phyloP scores from a whole-genome alignment of 768 basidiomycete genomes.

The Psilocybe tampanensis region DNA sequence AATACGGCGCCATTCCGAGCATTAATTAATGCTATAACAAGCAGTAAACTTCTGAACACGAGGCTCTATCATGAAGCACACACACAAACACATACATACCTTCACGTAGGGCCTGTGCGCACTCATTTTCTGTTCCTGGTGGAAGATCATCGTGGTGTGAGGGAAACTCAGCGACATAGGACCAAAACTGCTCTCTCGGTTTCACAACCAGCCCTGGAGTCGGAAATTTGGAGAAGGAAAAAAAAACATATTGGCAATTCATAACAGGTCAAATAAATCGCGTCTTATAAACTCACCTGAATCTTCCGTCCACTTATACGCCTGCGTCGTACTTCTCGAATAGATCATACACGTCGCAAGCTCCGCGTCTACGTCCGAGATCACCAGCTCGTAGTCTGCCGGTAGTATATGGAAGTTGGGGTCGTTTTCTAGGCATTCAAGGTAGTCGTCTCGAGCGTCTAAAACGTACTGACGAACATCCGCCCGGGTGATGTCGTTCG shows the following conservation, averaged over 20 bases:
- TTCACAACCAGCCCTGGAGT: conserved; percentile 29
- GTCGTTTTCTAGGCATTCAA: conserved; percentile 35
- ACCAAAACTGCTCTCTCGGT: conserved; percentile 40
- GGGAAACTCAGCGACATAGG: conserved; percentile 44
- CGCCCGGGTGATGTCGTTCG: conserved; percentile 39
- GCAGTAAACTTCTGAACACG: conserved; percentile 6
- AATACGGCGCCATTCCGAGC: conserved; percentile 33
- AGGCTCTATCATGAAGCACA: neutral
- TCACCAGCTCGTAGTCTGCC: conserved; percentile 41
- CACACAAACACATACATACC: conserved; percentile 25
- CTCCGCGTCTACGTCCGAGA: conserved; percentile 37
- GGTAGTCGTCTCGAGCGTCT: conserved; percentile 37
- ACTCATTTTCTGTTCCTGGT: conserved; percentile 34
- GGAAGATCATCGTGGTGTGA: conserved; percentile 41
- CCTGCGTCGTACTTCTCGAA: conserved; percentile 31
- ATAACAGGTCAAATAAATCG: too few species aligned
- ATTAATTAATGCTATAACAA: conserved; percentile 28
- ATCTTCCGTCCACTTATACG: conserved; percentile 40
- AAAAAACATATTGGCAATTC: neutral
- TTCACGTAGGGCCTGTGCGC: conserved; percentile 31
- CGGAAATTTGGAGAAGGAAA: too few species aligned
- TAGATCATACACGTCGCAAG: conserved; percentile 40
- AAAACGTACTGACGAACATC: conserved; percentile 33
- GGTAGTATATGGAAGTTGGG: conserved; percentile 31
- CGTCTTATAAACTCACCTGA: conserved; percentile 25